Base-by-base conservation (phyloP, 305 asterid species). In the Ajuga reptans region DNA sequence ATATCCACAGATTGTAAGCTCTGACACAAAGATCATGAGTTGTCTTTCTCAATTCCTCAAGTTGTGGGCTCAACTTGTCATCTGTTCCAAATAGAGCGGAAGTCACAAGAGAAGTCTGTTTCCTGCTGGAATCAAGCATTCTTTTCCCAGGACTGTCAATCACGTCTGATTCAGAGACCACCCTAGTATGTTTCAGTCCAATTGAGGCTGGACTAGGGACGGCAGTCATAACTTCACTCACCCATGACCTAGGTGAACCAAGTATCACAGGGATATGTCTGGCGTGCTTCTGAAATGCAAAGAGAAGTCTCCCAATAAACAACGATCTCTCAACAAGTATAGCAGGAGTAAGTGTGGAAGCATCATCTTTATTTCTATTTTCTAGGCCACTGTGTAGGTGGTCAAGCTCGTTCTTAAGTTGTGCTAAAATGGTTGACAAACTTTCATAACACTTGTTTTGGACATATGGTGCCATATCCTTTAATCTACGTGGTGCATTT, bases 181-280 rank as follows among this genome's bases (percentile, higher is more conserved):
- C 72, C 46, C 79, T 58, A 37, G 79, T 72, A 75, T 82, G 78
- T 80, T 84, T 87, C 63, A 75, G 65, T 52, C 77, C 81, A 77
- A 72, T 18, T 24, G 81, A 75, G 34, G 86, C 75, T 72, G 69
- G 79, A 43, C 78, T 74, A 56, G 83, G 68, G 65, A 78, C 78
- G 34, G 77, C 73, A 53, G 73, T 69, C 73, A 69, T 10, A 77
- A 81, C 79, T 74, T 86, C 93, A 72, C 67, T 77, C 75, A 81
- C 71, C 99, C 99, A 93, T 72, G 87, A 86, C 81, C 97, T 86
- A 45, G 96, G 97, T 72, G 97, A 91, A 72, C 99, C 99, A 68
- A 93, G 96, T 72, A 93, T 72, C 51, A 89, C 80, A 16, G 95
- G 90, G 46, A 93, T 84, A 81, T 91, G 96, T 77, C 78, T 85